phyloP scores from a whole-genome alignment of 1,139 yeast species.

The Pichia sp. region DNA sequence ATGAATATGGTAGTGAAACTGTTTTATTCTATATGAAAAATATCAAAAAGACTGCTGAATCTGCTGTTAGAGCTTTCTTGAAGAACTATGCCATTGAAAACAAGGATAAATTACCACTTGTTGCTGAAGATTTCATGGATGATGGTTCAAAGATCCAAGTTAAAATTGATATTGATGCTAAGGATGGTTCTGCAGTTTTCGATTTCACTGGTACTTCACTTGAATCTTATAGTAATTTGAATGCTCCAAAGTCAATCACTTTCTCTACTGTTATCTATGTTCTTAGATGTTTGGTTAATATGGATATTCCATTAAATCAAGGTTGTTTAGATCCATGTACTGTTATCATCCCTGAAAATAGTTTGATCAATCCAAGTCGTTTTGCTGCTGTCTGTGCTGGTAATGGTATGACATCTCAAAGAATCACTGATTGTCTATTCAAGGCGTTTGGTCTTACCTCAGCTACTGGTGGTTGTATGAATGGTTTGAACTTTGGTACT shows the following conservation, averaged over 20 bases:
- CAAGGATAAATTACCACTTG: conserved; percentile 31
- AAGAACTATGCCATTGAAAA: conserved; percentile 14
- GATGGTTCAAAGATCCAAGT: conserved; percentile 38
- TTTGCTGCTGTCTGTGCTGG: conserved; percentile 50
- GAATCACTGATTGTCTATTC: conserved; percentile 41
- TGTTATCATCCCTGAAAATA: conserved; percentile 38
- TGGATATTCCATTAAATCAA: conserved; percentile 46
- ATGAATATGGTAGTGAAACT: conserved; percentile 48
- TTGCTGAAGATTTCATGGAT: conserved; percentile 33
- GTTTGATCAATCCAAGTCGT: conserved; percentile 40
- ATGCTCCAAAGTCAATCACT: conserved; percentile 45
- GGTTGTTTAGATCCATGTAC: conserved; percentile 44
- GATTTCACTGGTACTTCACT: conserved; percentile 55
- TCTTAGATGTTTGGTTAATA: conserved; percentile 42
- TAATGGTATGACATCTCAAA: conserved; percentile 48
- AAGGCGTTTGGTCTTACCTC: conserved; percentile 44
- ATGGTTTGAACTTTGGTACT: conserved; percentile 45
- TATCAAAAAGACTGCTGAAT: conserved; percentile 59
- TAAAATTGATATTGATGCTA: conserved; percentile 38
- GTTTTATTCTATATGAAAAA: conserved; percentile 61
- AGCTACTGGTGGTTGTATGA: conserved; percentile 45
- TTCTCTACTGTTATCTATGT: conserved; percentile 44
- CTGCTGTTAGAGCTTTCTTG: conserved; percentile 41
- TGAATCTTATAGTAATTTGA: conserved; percentile 42
- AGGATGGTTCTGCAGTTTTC: conserved; percentile 43